phyloP scores from a whole-genome alignment of 805 yeast genomes.

The Saccharomyces cerevisiae region DNA sequence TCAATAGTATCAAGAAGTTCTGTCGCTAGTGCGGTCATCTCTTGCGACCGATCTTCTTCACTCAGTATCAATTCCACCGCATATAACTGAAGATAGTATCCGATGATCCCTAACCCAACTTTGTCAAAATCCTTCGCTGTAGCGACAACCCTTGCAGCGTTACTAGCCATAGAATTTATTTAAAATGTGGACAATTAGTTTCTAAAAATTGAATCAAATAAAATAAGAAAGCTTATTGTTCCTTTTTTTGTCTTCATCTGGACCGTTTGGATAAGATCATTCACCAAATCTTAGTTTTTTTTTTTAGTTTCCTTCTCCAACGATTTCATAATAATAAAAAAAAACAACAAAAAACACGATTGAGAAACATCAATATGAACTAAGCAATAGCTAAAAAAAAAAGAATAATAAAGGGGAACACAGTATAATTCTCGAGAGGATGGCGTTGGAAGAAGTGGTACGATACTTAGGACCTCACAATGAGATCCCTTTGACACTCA shows the following conservation, averaged over 20 bases:
- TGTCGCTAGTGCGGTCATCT: constrained; percentile 52
- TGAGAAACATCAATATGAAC: not conserved
- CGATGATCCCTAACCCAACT: constrained; percentile 19
- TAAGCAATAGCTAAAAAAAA: not conserved
- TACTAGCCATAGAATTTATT: not conserved
- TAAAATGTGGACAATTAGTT: not conserved
- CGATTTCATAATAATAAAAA: not conserved
- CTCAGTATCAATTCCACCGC: constrained; percentile 66
- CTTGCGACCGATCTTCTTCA: constrained; percentile 49
- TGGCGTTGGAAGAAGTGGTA: constrained; percentile 15
- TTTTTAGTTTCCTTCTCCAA: not conserved
- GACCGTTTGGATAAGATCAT: not conserved
- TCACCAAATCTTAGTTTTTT: not conserved
- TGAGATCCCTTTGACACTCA: constrained; percentile 13
- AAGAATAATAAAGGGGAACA: not conserved
- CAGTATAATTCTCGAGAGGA: not conserved
- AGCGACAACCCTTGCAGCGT: constrained; percentile 7
- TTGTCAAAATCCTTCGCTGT: constrained; percentile 22
- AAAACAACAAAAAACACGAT: not conserved
- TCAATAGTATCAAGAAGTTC: constrained; percentile 67
- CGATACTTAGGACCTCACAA: constrained; percentile 8
- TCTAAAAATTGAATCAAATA: not conserved
- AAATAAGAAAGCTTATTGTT: not conserved
- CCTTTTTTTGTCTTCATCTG: not conserved
- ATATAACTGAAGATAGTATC: constrained; percentile 39